A percentile compares a stretch with the other conserved stretches of the same genome.
These are phyloP conservation scores for Fagus crenata DNA, from an alignment of 306 rosid species.

Conservation along the genomic window DNA sequence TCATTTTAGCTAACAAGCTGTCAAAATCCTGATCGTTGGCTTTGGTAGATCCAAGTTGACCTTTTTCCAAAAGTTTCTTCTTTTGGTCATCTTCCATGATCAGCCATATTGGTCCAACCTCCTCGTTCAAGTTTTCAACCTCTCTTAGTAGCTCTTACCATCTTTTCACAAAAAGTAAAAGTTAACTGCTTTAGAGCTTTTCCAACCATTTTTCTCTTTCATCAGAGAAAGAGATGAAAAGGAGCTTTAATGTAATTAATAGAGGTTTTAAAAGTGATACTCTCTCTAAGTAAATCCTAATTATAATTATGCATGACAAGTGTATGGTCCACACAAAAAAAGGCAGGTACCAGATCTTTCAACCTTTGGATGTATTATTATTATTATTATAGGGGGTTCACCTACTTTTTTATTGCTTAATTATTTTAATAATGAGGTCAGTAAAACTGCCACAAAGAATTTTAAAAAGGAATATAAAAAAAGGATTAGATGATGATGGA, in stretches of 20 bases:
- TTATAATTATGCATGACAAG: conserved; percentile 40
- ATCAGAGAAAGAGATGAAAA: conserved; percentile 30
- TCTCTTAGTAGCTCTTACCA: conserved; percentile 15
- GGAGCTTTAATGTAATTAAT: conserved; percentile 34
- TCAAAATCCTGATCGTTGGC: conserved; percentile 28
- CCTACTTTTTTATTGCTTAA: conserved; percentile 31
- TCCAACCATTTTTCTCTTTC: conserved; percentile 30
- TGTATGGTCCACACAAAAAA: conserved; percentile 36
- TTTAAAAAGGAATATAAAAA: conserved; percentile 22
- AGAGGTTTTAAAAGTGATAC: conserved; percentile 31
- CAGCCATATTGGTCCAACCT: conserved; percentile 42
- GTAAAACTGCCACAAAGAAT: conserved; percentile 50
- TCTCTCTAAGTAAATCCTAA: conserved; percentile 25
- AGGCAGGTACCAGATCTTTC: conserved; percentile 35
- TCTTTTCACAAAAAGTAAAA: conserved; percentile 41
- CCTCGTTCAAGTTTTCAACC: conserved; percentile 30
- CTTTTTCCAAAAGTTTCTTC: conserved; percentile 20
- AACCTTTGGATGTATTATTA: conserved; percentile 38
- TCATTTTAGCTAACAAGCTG: conserved; percentile 21
- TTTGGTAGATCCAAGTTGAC: conserved; percentile 40
- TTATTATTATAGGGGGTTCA: conserved; percentile 23
- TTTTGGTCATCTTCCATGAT: conserved; percentile 50
- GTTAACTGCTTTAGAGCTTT: conserved; percentile 41
- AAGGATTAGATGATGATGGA: conserved; percentile 16
- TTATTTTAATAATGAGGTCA: conserved; percentile 27